Percentiles rank a stretch among this genome's conserved stretches.
Conservation (phyloP, 228 moss, liverwort and hornwort genomes). For the Sphagnum fallax region DNA sequence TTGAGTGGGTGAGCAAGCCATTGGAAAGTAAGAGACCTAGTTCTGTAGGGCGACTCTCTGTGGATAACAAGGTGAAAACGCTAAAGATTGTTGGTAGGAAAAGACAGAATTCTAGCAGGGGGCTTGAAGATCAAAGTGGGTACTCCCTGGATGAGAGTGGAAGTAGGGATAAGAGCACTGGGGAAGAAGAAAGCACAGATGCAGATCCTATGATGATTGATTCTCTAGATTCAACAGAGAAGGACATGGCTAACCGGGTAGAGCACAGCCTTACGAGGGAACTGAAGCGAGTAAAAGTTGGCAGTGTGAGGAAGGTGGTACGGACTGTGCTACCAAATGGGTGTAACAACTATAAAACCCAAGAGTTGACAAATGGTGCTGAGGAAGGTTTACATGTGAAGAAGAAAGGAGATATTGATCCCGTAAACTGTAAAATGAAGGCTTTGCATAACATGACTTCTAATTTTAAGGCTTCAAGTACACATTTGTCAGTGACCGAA, state of each 20-base stretch:
- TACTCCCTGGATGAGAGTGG: constrained; percentile 51
- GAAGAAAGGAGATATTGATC: constrained; percentile 21
- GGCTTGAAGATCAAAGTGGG: constrained; percentile 58
- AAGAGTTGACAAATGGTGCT: constrained; percentile 29
- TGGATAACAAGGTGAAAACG: constrained; percentile 30
- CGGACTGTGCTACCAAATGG: constrained; percentile 43
- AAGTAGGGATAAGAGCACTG: constrained; percentile 47
- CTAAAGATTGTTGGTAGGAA: constrained; percentile 36
- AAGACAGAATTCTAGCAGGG: constrained; percentile 26
- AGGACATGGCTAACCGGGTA: constrained; percentile 24
- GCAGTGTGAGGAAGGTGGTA: constrained; percentile 28
- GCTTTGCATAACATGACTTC: constrained; percentile 15
- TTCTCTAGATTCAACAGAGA: constrained; percentile 23
- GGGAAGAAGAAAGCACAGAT: constrained; percentile 54
- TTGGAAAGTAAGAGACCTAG: constrained; percentile 31
- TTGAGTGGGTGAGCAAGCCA: constrained; percentile 63
- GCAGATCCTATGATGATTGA: constrained; percentile 26
- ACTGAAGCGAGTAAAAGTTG: constrained; percentile 48
- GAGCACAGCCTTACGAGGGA: constrained; percentile 32
- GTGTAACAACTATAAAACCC: constrained; percentile 34
- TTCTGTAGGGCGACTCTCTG: constrained; percentile 27
- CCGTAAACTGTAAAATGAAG: constrained; percentile 37
- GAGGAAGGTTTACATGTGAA: constrained; percentile 30
- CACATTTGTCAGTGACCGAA: constrained; percentile 28
- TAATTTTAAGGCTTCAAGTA: constrained; percentile 30